These are phyloP conservation scores for Termitomyces sp. DNA, from an alignment of 768 basidiomycete genomes.

Conservation along the genomic window DNA sequence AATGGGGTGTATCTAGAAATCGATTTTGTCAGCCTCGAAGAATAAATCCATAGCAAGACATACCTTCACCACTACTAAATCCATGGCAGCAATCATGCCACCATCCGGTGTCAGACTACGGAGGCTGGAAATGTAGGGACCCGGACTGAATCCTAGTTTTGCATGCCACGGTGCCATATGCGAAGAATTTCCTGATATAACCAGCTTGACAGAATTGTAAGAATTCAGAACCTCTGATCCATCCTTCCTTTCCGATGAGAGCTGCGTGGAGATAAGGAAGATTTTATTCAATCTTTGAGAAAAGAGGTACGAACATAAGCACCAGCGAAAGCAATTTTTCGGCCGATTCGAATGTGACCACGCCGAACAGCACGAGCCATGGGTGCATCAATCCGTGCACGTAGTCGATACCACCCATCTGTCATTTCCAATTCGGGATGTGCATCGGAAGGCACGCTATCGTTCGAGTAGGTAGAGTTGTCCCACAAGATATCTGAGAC, in stretches of 20 bases:
- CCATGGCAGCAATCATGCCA: constrained; percentile 68
- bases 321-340: constrained; percentile 78
- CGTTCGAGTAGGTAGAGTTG: constrained; percentile 27
- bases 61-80: constrained; percentile 68
- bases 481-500: constrained; percentile 68
- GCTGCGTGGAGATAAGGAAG: constrained; percentile 30
- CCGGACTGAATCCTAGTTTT: constrained; percentile 71
- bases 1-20: constrained; percentile 55
- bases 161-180: constrained; percentile 85
- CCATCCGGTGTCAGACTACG: constrained; percentile 79
- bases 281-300: background rate
- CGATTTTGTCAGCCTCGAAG: background rate
- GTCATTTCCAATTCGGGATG: constrained; percentile 81
- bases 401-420: constrained; percentile 94
- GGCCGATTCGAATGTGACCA: constrained; percentile 66
- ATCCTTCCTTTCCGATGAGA: constrained; percentile 67
- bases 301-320: constrained; percentile 56
- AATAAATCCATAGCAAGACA: background rate
- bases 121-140: constrained; percentile 69
- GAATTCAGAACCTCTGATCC: constrained; percentile 81
- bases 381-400: constrained; percentile 68
- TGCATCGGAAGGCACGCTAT: constrained; percentile 28
- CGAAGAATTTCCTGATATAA: constrained; percentile 79
- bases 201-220: constrained; percentile 57
- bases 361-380: constrained; percentile 63